Base-by-base conservation (phyloP, 148 eudicot genomes). In the Spergularia marina region DNA sequence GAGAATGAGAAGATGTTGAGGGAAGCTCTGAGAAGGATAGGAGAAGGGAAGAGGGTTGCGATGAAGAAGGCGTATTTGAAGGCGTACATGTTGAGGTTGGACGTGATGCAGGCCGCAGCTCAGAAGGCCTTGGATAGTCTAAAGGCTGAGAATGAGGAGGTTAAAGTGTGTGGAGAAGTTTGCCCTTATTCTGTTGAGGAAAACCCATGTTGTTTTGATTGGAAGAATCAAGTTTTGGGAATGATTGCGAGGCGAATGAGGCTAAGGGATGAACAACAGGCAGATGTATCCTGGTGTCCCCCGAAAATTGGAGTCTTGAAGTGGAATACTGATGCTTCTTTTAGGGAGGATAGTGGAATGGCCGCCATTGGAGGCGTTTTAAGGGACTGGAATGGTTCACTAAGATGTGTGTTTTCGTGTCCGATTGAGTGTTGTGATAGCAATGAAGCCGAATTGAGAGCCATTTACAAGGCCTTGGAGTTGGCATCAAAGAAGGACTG, bases 11-110 rank as follows among this genome's bases (percentile, higher is more conserved):
- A 21, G 53, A 34, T 71, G 17, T n/a, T 80, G 59, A 71, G 72
- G 15, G 72, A 69, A 64, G 84, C 80, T n/a, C 9, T 85, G 62
- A 44, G 18, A 21, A 36, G 58, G 74, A 63, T 83, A 18, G 68
- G 61, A 4, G 63, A 56, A 6, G 68, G 61, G 64, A 64, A 76
- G 53, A 78, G 72, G 53, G 78, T 20, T 1, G 84, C 77, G 56
- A n/a, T 75, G 11, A 54, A 56, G 21, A 17, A 75, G 70, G 68
- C 58, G 20, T 79, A 80, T 56, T 20, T 7, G 41, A 72, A 78
- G 61, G 20, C 75, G 40, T 75, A 23, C 20, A 20, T 65, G 54
- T 54, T 65, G 74, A 65, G 76, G 69, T 14, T 62, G 30, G 76
- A 80, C 4, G 65, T 72, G 65, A 9, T 62, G 49, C 12, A 17